Conservation (phyloP, 169 alveolate species). For the Ichthyophthirius multifiliis region DNA sequence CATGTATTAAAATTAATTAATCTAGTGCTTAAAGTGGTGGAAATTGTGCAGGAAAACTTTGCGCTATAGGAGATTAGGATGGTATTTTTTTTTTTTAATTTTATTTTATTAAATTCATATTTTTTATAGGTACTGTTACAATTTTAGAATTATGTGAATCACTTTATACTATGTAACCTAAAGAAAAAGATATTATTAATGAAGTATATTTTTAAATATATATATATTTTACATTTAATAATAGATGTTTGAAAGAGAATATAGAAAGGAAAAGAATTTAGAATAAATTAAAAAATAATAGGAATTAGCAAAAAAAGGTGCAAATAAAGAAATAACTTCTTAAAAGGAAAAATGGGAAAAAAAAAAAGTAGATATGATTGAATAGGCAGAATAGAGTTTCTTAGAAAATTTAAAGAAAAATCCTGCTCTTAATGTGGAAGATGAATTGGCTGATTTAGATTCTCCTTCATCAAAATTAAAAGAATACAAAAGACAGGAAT, state of each 20-base stretch:
- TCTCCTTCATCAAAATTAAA: too few relatives aligned
- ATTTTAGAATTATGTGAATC: constrained; percentile 87
- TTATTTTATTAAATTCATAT: background rate
- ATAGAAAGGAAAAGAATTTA: constrained; percentile 88
- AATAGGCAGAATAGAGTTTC: constrained; percentile 19
- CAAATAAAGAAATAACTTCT: constrained; percentile 21
- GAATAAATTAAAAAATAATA: constrained; percentile 70
- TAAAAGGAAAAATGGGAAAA: constrained; percentile 30
- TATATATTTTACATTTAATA: background rate
- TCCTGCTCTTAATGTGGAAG: background rate
- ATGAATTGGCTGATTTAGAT: background rate
- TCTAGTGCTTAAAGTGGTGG: constrained; percentile 23
- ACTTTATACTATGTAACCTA: constrained; percentile 67
- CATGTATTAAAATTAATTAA: constrained; percentile 60
- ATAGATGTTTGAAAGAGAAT: constrained; percentile 89
- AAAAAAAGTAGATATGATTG: constrained; percentile 29
- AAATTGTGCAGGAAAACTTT: constrained; percentile 71
- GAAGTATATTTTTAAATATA: constrained; percentile 35
- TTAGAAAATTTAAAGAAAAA: background rate
- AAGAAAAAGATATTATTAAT: constrained; percentile 82
- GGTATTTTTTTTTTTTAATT: background rate
- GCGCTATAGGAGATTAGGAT: constrained; percentile 92
- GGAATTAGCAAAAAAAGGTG: constrained; percentile 28
- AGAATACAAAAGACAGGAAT: too few relatives aligned
- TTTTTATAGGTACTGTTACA: constrained; percentile 81